phyloP scores from a whole-genome alignment of 768 basidiomycete genomes.

The Tremella yokohamensis region DNA sequence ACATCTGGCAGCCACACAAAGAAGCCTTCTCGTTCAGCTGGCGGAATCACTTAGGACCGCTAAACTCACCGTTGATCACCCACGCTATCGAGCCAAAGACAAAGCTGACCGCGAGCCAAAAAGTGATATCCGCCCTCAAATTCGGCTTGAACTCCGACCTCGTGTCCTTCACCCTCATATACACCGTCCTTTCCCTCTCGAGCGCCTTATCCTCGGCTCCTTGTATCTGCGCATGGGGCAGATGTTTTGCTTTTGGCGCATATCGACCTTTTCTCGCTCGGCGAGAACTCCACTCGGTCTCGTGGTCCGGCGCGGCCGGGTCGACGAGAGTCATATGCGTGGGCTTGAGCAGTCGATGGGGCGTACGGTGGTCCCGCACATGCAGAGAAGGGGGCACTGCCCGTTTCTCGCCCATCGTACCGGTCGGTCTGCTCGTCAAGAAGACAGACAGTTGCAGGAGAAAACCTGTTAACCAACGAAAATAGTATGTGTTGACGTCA shows the following conservation, averaged over 20 bases:
- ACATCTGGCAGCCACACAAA: conserved; percentile 58
- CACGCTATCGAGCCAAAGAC: conserved; percentile 56
- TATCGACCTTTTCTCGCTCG: conserved; percentile 43
- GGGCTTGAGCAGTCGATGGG: conserved; percentile 8
- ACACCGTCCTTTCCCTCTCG: conserved; percentile 6
- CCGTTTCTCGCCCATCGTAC: too few species aligned
- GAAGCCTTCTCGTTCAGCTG: conserved; percentile 52
- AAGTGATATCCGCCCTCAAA: conserved; percentile 38
- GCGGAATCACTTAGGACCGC: too few species aligned
- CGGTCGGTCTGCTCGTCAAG: too few species aligned
- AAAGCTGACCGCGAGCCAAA: conserved; percentile 51
- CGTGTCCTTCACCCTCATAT: conserved; percentile 17
- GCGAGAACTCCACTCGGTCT: conserved; percentile 27
- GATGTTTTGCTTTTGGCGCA: conserved; percentile 17
- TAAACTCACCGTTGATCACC: conserved; percentile 57
- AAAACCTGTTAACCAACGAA: too few species aligned
- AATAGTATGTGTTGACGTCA: too few species aligned
- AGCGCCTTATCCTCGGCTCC: not conserved
- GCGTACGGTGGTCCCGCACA: conserved; percentile 9
- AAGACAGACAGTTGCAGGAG: too few species aligned
- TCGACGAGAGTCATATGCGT: conserved; percentile 11
- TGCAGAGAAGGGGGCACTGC: not conserved
- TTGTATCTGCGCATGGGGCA: conserved; percentile 14
- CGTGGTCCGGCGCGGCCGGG: not conserved
- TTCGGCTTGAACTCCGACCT: conserved; percentile 34